A percentile compares a stretch with the other conserved stretches of the same genome.
Conservation (phyloP, 2,329 filamentous ascomycete species). For the Fusarium sp. region DNA sequence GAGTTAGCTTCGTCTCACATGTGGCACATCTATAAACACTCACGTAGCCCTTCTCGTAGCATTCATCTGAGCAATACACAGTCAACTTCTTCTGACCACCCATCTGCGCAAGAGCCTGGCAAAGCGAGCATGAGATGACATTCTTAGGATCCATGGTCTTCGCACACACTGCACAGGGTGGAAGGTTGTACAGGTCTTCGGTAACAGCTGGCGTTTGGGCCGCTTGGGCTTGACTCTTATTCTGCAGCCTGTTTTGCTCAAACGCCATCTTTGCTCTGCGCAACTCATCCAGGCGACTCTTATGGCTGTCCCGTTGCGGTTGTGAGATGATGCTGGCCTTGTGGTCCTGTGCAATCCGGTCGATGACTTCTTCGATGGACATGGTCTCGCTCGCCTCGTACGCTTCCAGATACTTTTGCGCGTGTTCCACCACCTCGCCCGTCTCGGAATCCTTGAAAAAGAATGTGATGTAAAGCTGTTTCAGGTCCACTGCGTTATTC, state of each 20-base stretch:
- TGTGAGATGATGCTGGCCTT: constrained; percentile 47
- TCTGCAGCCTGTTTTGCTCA: constrained; percentile 57
- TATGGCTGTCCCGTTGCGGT: constrained; percentile 54
- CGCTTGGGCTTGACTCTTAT: constrained; percentile 50
- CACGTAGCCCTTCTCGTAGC: constrained; percentile 56
- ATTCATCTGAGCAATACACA: constrained; percentile 59
- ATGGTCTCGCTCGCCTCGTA: constrained; percentile 45
- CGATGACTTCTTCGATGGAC: constrained; percentile 51
- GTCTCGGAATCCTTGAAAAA: constrained; percentile 56
- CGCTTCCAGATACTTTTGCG: constrained; percentile 55
- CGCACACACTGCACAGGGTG: constrained; percentile 55
- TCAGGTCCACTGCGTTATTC: constrained; percentile 49
- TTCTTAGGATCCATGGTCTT: constrained; percentile 49
- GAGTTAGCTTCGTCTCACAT: constrained; percentile 38
- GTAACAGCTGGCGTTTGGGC: constrained; percentile 45
- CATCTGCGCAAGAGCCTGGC: constrained; percentile 56
- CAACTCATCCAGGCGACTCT: constrained; percentile 58
- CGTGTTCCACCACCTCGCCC: constrained; percentile 47
- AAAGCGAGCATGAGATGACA: constrained; percentile 58
- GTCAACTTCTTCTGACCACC: constrained; percentile 52
- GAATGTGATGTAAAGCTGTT: constrained; percentile 54
- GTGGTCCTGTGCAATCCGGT: constrained; percentile 49
- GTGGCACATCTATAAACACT: constrained; percentile 34
- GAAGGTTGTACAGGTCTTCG: constrained; percentile 52
- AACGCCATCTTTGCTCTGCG: constrained; percentile 61